A percentile compares a stretch with the other conserved stretches of the same genome.
Conservation (phyloP, 352 stramenopile genomes). For the Pythium apleroticum region DNA sequence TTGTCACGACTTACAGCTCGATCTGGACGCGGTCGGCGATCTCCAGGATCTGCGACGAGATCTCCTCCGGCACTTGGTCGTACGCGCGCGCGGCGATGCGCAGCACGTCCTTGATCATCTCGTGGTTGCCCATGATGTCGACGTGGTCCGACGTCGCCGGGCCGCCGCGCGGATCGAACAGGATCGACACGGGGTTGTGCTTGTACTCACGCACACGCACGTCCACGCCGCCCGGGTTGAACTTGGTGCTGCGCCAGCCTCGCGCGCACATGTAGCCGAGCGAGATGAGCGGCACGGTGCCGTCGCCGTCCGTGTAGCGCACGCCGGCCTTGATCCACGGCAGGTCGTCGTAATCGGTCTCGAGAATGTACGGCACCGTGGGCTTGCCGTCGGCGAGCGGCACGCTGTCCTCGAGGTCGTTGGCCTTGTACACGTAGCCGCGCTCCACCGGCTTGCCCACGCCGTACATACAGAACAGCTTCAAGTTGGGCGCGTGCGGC, state of each 20-base stretch:
- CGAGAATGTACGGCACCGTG: constrained; percentile 64
- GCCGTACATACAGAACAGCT: constrained; percentile 95
- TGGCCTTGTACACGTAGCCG: constrained; percentile 72
- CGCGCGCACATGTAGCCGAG: constrained; percentile 94
- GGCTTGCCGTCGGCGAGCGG: constrained; percentile 35
- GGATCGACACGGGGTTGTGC: constrained; percentile 74
- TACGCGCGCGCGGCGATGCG: constrained; percentile 60
- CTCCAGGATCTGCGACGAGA: constrained; percentile 64
- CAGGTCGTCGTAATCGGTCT: constrained; percentile 57
- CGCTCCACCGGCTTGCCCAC: constrained; percentile 88
- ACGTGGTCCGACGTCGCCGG: constrained; percentile 91
- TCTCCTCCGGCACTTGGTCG: constrained; percentile 69
- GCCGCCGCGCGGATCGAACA: constrained; percentile 69
- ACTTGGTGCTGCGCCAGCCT: constrained; percentile 74
- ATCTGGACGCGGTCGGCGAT: constrained; percentile 58
- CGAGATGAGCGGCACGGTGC: constrained; percentile 90
- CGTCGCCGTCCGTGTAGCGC: constrained; percentile 90
- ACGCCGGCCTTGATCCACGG: constrained; percentile 83
- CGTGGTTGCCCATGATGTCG: constrained; percentile 95
- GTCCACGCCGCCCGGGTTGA: constrained; percentile 88
- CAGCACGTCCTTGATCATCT: constrained; percentile 81
- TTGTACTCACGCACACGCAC: constrained; percentile 82
- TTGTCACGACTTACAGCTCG: constrained; percentile 14
- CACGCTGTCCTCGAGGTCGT: constrained; percentile 38
- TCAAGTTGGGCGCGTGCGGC: constrained; percentile 90